phyloP scores from a whole-genome alignment of 371 early-diverging fungal species.

The Mucor saturninus region DNA sequence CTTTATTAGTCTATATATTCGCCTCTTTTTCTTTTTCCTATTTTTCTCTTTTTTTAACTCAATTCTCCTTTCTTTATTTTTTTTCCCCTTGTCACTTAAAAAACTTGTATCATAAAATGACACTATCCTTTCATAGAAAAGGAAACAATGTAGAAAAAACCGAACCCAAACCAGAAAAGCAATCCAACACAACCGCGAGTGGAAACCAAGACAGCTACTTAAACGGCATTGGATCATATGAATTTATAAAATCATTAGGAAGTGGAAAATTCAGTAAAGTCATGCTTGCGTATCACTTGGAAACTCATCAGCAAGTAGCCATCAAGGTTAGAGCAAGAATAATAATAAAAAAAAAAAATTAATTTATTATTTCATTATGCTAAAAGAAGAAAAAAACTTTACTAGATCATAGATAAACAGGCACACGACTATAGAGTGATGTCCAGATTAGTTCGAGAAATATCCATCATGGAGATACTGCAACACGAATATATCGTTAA shows the following conservation, averaged over 20 bases:
- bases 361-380: too few relatives aligned
- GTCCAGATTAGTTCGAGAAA: constrained; percentile 83
- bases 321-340: constrained; percentile 34
- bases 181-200: constrained; percentile 5
- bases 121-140: constrained; percentile 15
- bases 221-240: constrained; percentile 72
- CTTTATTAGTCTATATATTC: constrained; percentile 7
- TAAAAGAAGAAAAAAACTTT: neutral
- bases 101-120: constrained; percentile 11
- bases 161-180: constrained; percentile 6
- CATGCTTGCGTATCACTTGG: constrained; percentile 76
- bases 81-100: neutral
- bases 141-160: neutral
- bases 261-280: constrained; percentile 87
- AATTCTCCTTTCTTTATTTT: constrained; percentile 2
- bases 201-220: constrained; percentile 58
- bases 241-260: constrained; percentile 76
- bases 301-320: constrained; percentile 59
- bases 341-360: too few relatives aligned
- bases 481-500: constrained; percentile 88
- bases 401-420: constrained; percentile 81
- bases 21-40: constrained; percentile 10
- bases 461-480: constrained; percentile 84
- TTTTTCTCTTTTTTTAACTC: constrained; percentile 7
- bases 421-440: constrained; percentile 79